phyloP scores from a whole-genome alignment of 768 basidiomycete genomes.

The Suillus luteus region DNA sequence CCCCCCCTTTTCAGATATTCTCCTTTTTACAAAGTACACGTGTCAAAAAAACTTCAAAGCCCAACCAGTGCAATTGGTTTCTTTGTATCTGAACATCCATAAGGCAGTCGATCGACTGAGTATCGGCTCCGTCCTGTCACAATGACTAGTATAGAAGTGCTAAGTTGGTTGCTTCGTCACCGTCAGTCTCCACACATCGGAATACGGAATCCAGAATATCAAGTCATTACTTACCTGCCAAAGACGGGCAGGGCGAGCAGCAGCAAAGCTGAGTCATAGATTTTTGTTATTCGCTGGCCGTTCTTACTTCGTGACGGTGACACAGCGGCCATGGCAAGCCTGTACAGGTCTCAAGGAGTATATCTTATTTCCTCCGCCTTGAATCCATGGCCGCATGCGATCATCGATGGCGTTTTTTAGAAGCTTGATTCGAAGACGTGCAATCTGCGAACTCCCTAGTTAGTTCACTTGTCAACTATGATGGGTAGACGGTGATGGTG shows the following conservation, averaged over 20 bases:
- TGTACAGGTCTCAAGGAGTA: neutral
- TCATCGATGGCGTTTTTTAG: neutral
- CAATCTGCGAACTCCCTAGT: neutral
- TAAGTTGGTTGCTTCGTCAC: too few species aligned
- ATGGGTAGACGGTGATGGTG: too few species aligned
- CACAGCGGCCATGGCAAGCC: neutral
- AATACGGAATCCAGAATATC: neutral
- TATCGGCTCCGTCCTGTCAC: neutral
- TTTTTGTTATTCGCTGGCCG: neutral
- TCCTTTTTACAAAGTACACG: neutral
- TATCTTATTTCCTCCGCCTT: neutral
- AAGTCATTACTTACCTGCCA: neutral
- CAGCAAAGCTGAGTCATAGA: too few species aligned
- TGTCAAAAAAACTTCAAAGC: neutral
- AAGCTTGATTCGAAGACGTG: neutral
- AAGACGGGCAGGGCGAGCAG: neutral
- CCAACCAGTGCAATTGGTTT: neutral
- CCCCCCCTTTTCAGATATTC: neutral
- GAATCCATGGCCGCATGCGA: neutral
- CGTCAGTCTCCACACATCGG: neutral
- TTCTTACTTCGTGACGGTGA: neutral
- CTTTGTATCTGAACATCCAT: neutral
- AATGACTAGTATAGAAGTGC: neutral
- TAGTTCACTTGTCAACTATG: neutral
- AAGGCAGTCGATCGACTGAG: neutral